Base-by-base conservation (phyloP, 345 rosid genomes). In the Corchorus olitorius region DNA sequence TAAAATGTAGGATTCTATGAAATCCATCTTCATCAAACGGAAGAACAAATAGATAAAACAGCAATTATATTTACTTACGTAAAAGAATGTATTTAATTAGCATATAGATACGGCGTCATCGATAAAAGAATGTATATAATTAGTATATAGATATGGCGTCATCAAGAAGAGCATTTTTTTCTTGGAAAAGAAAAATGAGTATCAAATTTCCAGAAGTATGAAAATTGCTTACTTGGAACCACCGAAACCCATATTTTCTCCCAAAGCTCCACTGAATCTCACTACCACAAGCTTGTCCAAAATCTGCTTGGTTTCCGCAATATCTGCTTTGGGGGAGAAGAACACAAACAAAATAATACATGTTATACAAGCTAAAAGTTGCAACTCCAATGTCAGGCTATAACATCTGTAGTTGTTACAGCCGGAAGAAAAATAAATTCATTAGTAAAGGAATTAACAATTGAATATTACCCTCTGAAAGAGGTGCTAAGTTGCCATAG, bases 201-300 rank as follows among this genome's bases (percentile, higher is more conserved):
- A 67, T 20, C 52, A n/a, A 80, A 69, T 16, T 41, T 37, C 27
- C 46, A 79, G 16, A 69, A 34, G 11, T 13, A 76, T 2, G 43
- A 52, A 63, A 6, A 37, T 52, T 8, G 43, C 89, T 86, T 79
- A 90, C 92, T 80, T 85, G 52, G 89, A 90, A 50, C 91, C 89
- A 77, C 37, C 65, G 41, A 81, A 84, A 41, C 88, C 88, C 76
- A 90, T 66, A 70, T 75, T 46, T 59, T 82, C 83, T 79, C 87
- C 90, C 74, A 76, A 76, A 55, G 81, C 72, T 65, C 75, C 77
- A 73, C 79, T 84, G 66, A 76, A 80, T 82, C 83, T 88, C 82
- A 90, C 81, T 72, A 90, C 86, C 54, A 84, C 90, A 78, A 88
- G 87, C 79, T 87, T 84, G 75, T 87, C 88, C 81, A 90, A 75